A percentile compares a stretch with the other conserved stretches of the same genome.
phyloP scores from a whole-genome alignment of 192 early-diverging fungal species.

The Mortierella alpina region DNA sequence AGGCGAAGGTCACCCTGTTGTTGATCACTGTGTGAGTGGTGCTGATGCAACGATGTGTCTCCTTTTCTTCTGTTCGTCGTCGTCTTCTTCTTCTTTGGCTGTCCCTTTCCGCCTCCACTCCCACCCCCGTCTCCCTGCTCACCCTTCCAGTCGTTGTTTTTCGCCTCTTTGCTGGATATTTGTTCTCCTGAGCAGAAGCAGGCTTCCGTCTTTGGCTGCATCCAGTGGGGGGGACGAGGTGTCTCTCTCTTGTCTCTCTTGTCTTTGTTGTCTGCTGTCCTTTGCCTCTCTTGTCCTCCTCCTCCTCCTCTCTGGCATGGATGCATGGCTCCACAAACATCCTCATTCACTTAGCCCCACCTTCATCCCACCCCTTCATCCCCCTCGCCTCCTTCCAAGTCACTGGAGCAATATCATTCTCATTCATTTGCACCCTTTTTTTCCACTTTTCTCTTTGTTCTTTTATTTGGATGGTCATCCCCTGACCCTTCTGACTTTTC shows the following conservation, averaged over 20 bases:
- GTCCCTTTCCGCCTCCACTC: not conserved
- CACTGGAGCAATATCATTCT: not conserved
- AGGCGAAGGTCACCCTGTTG: no score
- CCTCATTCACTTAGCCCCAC: no score
- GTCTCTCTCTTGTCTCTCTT: slow-evolving; percentile 2
- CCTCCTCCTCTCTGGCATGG: not conserved
- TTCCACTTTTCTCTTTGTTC: not conserved
- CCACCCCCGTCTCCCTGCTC: not conserved
- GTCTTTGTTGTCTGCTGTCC: not conserved
- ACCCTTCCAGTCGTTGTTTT: not conserved
- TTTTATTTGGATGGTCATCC: not conserved
- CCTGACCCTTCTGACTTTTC: not conserved
- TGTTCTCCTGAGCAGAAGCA: no score
- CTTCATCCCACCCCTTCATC: not conserved
- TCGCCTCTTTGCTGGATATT: no score
- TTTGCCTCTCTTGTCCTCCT: slow-evolving; percentile 1
- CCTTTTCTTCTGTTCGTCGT: not conserved
- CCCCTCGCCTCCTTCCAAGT: not conserved
- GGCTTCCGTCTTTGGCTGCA: no score
- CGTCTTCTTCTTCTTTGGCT: not conserved
- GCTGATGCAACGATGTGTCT: no score
- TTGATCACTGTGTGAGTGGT: no score
- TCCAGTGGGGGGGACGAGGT: no score
- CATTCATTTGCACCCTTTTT: not conserved
- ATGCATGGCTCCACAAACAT: no score